Evolutionary conservation across 2,329 filamentous ascomycete genomes (phyloP).

Genomic region (Teratosphaeria epicoccoides): DNA sequence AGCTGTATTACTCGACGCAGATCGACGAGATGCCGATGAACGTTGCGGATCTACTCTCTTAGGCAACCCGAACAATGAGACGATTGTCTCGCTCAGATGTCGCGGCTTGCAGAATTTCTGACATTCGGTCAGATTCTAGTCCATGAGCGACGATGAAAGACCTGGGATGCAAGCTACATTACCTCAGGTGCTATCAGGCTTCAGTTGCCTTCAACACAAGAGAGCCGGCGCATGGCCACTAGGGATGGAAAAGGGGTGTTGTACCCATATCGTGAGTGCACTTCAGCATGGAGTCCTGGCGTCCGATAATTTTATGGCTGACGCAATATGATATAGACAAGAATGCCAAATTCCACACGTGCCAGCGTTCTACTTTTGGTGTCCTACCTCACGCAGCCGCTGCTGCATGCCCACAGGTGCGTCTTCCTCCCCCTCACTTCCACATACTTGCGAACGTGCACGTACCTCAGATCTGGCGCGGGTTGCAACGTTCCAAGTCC

Average conservation of each 20-base stretch:
- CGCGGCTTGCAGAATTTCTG: background rate
- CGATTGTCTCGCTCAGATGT: background rate
- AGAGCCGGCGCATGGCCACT: constrained; percentile 19
- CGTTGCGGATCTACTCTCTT: constrained; percentile 31
- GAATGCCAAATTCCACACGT: background rate
- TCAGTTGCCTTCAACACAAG: background rate
- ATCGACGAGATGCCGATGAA: constrained; percentile 99
- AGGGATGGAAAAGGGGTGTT: constrained; percentile 25
- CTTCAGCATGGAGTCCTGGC: background rate
- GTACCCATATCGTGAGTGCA: constrained; percentile 4
- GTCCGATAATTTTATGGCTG: background rate
- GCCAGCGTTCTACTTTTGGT: background rate
- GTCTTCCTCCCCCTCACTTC: background rate
- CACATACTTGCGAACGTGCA: no score
- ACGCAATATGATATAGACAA: background rate
- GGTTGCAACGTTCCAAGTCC: no score
- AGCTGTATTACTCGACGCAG: constrained; percentile 92
- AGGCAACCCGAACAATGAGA: background rate
- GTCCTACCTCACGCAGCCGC: background rate
- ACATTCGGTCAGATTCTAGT: background rate
- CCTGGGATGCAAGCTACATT: no score
- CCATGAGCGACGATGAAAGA: background rate
- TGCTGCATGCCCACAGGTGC: background rate
- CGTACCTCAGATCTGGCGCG: no score
- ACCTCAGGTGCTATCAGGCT: no score